Conservation (phyloP, 1,284 basidiomycete species). For the Vanrija sp. region DNA sequence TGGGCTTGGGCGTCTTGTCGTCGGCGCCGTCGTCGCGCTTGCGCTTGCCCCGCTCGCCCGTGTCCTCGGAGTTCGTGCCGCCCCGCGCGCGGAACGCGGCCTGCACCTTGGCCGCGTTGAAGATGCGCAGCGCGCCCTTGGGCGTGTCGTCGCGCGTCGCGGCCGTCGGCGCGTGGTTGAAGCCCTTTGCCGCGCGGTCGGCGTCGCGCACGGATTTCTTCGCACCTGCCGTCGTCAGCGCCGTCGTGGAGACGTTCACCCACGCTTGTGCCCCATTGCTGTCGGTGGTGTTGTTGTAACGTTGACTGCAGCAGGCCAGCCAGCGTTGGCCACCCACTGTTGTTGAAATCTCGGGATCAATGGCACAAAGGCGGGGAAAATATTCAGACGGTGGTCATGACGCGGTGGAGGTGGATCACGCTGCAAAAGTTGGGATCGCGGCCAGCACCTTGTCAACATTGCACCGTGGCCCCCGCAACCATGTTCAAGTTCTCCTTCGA, state of each 20-base stretch:
- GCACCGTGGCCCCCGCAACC: background rate
- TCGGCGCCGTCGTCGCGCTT: slow-evolving; percentile 1
- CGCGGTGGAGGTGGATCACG: slow-evolving; percentile 7
- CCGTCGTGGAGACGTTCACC: slow-evolving; percentile 3
- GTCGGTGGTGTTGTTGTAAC: slow-evolving; percentile 26
- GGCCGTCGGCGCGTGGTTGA: slow-evolving; percentile 35
- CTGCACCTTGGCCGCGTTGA: slow-evolving; percentile 39
- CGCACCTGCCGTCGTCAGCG: slow-evolving; percentile 30
- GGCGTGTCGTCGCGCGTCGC: slow-evolving; percentile 37
- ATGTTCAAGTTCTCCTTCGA: slow-evolving; percentile 53
- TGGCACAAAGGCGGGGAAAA: background rate
- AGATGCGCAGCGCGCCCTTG: slow-evolving; percentile 36
- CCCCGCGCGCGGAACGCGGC: slow-evolving; percentile 35
- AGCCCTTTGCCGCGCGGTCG: slow-evolving; percentile 38
- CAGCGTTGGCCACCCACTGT: background rate
- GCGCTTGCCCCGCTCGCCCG: slow-evolving; percentile 26
- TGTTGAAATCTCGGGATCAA: slow-evolving; percentile 1
- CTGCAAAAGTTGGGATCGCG: slow-evolving; percentile 4
- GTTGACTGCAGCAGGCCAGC: background rate
- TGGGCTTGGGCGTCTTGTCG: background rate
- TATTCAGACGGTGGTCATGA: background rate
- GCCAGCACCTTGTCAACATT: background rate
- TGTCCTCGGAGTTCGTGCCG: slow-evolving; percentile 34
- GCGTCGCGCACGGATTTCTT: slow-evolving; percentile 41
- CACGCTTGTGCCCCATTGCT: slow-evolving; percentile 48